Percentiles rank a stretch among this genome's conserved stretches.
phyloP scores from a whole-genome alignment of 345 rosid species.

The Brassica juncea region DNA sequence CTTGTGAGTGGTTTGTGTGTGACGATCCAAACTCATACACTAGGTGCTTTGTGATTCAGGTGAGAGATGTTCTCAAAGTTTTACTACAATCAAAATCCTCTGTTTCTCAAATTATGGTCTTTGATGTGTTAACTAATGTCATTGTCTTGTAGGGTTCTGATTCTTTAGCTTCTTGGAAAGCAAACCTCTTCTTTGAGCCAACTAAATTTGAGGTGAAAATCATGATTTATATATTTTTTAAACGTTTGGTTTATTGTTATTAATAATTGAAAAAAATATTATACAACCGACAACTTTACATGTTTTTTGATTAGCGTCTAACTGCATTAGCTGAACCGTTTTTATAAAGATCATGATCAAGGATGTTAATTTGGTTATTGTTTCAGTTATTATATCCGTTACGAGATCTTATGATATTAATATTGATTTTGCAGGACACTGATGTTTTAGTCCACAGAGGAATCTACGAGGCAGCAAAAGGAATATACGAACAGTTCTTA shows the following conservation, averaged over 20 bases:
- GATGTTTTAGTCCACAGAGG: conserved; percentile 90
- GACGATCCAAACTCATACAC: conserved; percentile 72
- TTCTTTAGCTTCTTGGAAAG: conserved; percentile 88
- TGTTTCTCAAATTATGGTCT: neutral
- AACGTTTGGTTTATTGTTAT: too few relatives aligned
- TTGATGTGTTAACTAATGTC: neutral
- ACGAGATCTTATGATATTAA: neutral
- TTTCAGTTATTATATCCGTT: too few relatives aligned
- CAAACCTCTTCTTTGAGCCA: conserved; percentile 91
- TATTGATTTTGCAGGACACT: conserved; percentile 49
- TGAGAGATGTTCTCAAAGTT: conserved; percentile 14
- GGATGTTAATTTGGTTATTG: too few relatives aligned
- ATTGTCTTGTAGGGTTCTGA: conserved; percentile 72
- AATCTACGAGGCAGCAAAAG: conserved; percentile 93
- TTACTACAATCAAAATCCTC: neutral
- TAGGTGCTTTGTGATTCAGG: conserved; percentile 89
- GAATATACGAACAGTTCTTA: conserved; percentile 74
- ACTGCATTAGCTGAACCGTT: too few relatives aligned
- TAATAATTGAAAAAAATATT: too few relatives aligned
- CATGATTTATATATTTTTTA: neutral
- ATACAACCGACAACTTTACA: too few relatives aligned
- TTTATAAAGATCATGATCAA: too few relatives aligned
- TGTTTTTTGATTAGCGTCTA: too few relatives aligned
- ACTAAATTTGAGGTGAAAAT: conserved; percentile 72
- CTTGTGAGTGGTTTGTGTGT: conserved; percentile 91